Base-by-base conservation (phyloP, 805 yeast species). In the Maudiozyma saulgeensis region DNA sequence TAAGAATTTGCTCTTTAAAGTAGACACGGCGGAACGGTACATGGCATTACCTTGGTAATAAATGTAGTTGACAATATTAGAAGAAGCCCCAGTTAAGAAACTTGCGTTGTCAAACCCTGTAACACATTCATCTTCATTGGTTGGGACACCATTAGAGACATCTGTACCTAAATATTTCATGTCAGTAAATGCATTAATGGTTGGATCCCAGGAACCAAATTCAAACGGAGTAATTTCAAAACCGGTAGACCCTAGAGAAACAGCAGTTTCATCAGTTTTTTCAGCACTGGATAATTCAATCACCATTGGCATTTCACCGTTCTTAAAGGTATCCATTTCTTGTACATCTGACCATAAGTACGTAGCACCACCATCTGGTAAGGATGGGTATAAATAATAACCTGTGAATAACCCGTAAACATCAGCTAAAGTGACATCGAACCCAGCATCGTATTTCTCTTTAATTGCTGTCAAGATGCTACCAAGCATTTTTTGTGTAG, bases 131-230 rank as follows among this genome's bases (percentile, higher is more conserved):
- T 68, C 66, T 38, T 65, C 66, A 16, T 63, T 56, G 4, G 58
- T 58, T 9, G 87, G 82, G 21, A 61, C 53, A 38, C 96, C 96
- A 52, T 79, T 72, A 28, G 72, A 59, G 37, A 83, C 75, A 19
- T 74, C 64, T 0, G 95, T 74, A 8, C 96, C 96, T 43, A 86
- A 64, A 61, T 84, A 87, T 64, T 80, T 75, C 43, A 79, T 66
- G 51, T 83, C 81, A 12, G 81, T 72, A 65, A 88, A 87, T 2
- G 84, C 69, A 48, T 75, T 71, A 47, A 86, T 66, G 1, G 83
- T 71, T 13, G 87, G 84, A 60, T 89, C 96, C 95, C 95, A 88
- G 4, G 93, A 81, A 12, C 96, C 96, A 58, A 88, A 67, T 61
- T 83, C 85, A 57, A 70, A 81, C 12, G 95, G 89, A 46, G 74